phyloP scores from a whole-genome alignment of 768 basidiomycete species.

The Lactifluus echinatus region DNA sequence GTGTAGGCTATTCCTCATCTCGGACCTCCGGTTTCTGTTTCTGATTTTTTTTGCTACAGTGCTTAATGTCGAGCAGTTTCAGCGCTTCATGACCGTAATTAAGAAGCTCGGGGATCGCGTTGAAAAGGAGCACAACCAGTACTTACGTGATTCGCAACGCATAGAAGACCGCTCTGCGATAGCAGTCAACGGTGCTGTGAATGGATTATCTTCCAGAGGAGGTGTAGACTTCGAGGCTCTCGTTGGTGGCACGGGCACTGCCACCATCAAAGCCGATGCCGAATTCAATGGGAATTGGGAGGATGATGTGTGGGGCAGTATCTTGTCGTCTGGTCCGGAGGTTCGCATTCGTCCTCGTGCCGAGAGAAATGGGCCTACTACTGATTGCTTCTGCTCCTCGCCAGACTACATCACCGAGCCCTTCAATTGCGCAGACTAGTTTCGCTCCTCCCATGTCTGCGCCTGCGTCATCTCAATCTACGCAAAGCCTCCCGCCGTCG shows the following conservation, averaged over 20 bases:
- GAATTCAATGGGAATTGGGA: slow-evolving; percentile 50
- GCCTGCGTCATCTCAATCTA: slow-evolving; percentile 19
- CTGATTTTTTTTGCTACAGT: slow-evolving; percentile 37
- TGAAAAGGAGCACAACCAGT: slow-evolving; percentile 86
- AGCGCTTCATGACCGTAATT: slow-evolving; percentile 84
- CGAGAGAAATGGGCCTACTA: neutral
- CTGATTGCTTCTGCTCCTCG: neutral
- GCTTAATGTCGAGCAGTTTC: slow-evolving; percentile 79
- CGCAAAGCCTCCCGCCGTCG: slow-evolving; percentile 20
- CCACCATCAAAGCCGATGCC: slow-evolving; percentile 40
- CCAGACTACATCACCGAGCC: slow-evolving; percentile 21
- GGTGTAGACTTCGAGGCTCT: slow-evolving; percentile 81
- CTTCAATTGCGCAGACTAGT: slow-evolving; percentile 24
- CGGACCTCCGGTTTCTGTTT: neutral
- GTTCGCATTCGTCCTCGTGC: slow-evolving; percentile 17
- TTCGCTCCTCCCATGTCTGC: slow-evolving; percentile 14
- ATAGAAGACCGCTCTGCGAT: slow-evolving; percentile 69
- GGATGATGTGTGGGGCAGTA: slow-evolving; percentile 80
- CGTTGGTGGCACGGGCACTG: slow-evolving; percentile 50
- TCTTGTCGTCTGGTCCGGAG: slow-evolving; percentile 42
- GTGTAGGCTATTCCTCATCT: slow-evolving; percentile 31
- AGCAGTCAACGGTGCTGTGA: slow-evolving; percentile 30
- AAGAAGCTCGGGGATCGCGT: slow-evolving; percentile 75
- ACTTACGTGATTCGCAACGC: slow-evolving; percentile 86
- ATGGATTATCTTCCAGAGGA: slow-evolving; percentile 31